Percentiles rank a stretch among this genome's conserved stretches.
phyloP scores from a whole-genome alignment of 495 filamentous ascomycete genomes.

The Penicillium manginii region DNA sequence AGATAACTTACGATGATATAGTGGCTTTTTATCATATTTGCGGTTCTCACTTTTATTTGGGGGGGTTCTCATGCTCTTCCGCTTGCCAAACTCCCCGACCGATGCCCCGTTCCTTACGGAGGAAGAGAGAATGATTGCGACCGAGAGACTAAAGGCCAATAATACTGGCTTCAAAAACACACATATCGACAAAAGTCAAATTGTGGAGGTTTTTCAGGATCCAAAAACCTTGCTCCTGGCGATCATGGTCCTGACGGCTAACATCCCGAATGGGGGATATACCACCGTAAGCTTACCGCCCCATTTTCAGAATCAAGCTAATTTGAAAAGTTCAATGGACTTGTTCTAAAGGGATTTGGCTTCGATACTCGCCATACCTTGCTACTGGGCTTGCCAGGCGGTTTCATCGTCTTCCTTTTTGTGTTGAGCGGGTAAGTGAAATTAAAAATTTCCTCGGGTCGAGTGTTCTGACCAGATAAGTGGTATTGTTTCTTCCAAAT shows the following conservation, averaged over 20 bases:
- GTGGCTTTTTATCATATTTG: constrained; percentile 33
- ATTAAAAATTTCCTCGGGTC: no score
- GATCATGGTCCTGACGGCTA: constrained; percentile 19
- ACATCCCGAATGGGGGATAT: constrained; percentile 40
- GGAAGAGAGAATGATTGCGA: constrained; percentile 47
- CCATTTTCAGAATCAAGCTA: background rate
- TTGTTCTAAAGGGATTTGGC: constrained; percentile 41
- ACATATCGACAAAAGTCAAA: constrained; percentile 53
- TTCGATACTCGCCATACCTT: constrained; percentile 36
- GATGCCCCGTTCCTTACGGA: constrained; percentile 46
- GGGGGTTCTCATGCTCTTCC: constrained; percentile 43
- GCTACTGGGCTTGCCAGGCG: constrained; percentile 34
- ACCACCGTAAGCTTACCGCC: constrained; percentile 26
- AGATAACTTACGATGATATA: background rate
- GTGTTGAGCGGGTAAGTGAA: constrained; percentile 22
- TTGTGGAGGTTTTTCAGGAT: constrained; percentile 46
- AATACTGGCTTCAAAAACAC: constrained; percentile 60
- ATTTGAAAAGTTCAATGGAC: constrained; percentile 32
- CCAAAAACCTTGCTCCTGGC: constrained; percentile 40
- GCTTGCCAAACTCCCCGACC: constrained; percentile 52
- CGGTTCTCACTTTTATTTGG: constrained; percentile 37
- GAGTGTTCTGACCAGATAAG: background rate
- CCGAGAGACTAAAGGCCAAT: constrained; percentile 55
- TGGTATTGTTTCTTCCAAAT: constrained; percentile 20
- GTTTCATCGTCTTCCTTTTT: constrained; percentile 22